These are phyloP conservation scores for Syzygium oleosum DNA, from an alignment of 345 rosid species.

Conservation along the genomic window DNA sequence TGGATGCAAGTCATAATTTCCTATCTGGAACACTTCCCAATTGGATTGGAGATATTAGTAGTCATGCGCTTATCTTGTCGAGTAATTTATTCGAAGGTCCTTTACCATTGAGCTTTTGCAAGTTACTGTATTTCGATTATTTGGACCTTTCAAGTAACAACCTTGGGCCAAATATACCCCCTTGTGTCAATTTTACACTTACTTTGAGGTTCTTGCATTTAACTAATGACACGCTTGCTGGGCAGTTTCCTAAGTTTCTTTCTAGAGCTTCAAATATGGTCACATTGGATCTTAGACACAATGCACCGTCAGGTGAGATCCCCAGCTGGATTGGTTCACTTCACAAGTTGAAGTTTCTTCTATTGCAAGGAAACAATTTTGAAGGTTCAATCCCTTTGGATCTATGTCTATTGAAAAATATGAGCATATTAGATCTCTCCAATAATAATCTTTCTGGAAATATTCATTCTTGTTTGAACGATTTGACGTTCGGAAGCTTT, in stretches of 20 bases:
- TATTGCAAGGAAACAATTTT: background rate
- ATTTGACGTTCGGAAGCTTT: no score
- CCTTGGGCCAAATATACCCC: background rate
- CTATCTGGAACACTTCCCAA: constrained; percentile 6
- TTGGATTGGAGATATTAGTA: background rate
- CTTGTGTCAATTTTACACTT: background rate
- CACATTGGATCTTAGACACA: background rate
- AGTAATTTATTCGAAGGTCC: constrained; percentile 4
- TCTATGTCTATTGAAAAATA: no score
- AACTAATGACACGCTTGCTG: background rate
- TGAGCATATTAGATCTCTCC: no score
- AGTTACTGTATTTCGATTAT: accelerated
- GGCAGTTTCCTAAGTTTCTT: background rate
- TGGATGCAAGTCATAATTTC: constrained; percentile 12
- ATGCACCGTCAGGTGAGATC: background rate
- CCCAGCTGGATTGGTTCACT: background rate
- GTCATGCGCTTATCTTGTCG: background rate
- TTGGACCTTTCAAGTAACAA: constrained; percentile 8
- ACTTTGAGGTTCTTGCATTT: background rate
- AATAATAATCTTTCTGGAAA: no score
- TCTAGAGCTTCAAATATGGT: background rate
- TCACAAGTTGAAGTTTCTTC: background rate
- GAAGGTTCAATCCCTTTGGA: background rate
- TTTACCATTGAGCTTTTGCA: background rate
- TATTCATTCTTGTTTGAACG: no score